These are phyloP conservation scores for Capillidium heterosporum DNA, from an alignment of 371 early-diverging fungal species.

Conservation along the genomic window DNA sequence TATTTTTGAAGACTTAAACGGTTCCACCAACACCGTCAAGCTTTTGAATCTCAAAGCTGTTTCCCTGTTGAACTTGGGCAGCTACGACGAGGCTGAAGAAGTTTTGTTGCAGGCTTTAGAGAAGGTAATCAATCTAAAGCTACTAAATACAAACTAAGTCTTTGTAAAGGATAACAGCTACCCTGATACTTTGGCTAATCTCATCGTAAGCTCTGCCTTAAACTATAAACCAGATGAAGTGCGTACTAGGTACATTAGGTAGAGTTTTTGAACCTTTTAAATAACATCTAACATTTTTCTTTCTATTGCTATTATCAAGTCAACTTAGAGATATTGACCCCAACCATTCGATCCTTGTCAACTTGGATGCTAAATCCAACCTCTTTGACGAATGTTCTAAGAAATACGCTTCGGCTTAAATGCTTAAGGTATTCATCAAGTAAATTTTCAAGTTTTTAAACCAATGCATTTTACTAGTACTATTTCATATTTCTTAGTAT, in stretches of 20 bases:
- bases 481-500: too few relatives aligned
- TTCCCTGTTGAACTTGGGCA: conserved; percentile 57
- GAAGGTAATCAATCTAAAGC: conserved; percentile 25
- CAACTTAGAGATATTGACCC: conserved; percentile 69
- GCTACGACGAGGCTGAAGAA: conserved; percentile 72
- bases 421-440: too few relatives aligned
- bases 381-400: conserved; percentile 41
- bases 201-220: conserved; percentile 48
- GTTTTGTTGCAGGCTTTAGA: conserved; percentile 61
- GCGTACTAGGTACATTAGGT: conserved; percentile 42
- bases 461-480: too few relatives aligned
- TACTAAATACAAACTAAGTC: not conserved
- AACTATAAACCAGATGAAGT: conserved; percentile 51
- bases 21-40: conserved; percentile 54
- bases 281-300: not conserved
- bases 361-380: conserved; percentile 53
- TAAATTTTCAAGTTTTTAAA: too few relatives aligned
- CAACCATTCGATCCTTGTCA: conserved; percentile 53
- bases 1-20: conserved; percentile 83
- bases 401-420: not conserved
- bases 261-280: conserved; percentile 10
- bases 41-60: conserved; percentile 73
- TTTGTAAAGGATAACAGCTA: conserved; percentile 39
- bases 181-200: conserved; percentile 75
- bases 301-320: conserved; percentile 17